Percentiles rank a stretch among this genome's conserved stretches.
phyloP scores from a whole-genome alignment of 2,329 filamentous ascomycete genomes.

The Colletotrichum liriopes region DNA sequence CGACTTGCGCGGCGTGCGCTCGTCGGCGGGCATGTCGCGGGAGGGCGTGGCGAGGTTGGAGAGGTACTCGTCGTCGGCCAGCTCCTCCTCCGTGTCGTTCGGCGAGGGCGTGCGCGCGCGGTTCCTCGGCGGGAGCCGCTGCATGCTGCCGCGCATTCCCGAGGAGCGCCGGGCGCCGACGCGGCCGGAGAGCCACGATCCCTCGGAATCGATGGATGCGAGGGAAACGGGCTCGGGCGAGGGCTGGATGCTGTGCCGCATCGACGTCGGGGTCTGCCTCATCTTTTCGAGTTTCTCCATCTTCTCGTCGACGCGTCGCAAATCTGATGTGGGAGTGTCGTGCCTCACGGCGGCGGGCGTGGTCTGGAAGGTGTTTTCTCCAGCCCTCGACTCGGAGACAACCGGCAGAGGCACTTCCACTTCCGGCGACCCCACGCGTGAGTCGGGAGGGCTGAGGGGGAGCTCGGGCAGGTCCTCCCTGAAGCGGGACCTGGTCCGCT shows the following conservation, averaged over 20 bases:
- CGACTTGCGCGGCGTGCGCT: constrained; percentile 54
- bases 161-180: constrained; percentile 65
- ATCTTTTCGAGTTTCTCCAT: constrained; percentile 52
- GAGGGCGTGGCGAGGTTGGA: constrained; percentile 52
- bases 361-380: constrained; percentile 31
- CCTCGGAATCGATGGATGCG: constrained; percentile 95
- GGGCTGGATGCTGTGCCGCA: constrained; percentile 56
- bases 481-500: constrained; percentile 91
- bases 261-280: constrained; percentile 63
- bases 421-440: constrained; percentile 84
- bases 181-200: constrained; percentile 92
- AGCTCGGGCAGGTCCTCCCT: constrained; percentile 92
- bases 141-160: constrained; percentile 60
- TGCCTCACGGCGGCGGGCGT: constrained; percentile 54
- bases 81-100: constrained; percentile 74
- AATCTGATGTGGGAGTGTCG: constrained; percentile 64
- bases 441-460: constrained; percentile 87
- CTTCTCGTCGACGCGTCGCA: constrained; percentile 55
- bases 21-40: constrained; percentile 43
- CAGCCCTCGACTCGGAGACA: constrained; percentile 49
- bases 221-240: constrained; percentile 82
- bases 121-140: constrained; percentile 49
- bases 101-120: constrained; percentile 51
- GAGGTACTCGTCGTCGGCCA: constrained; percentile 83
- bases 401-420: constrained; percentile 61